Base-by-base conservation (phyloP, 225 moss, liverwort and hornwort species). In the Bryoerythrophyllum caledonicum region DNA sequence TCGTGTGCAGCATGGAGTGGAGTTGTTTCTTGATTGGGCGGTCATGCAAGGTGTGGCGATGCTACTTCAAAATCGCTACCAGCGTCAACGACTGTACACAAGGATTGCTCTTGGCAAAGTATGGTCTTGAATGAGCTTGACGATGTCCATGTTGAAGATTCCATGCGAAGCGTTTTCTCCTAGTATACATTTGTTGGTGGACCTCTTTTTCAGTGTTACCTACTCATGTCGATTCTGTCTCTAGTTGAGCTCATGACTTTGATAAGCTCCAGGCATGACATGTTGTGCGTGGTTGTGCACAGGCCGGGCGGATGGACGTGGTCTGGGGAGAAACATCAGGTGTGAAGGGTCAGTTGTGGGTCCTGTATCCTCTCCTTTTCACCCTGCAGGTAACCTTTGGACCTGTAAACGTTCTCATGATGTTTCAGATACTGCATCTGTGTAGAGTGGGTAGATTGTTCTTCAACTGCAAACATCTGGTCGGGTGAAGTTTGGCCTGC, bases 71-170 rank as follows among this genome's bases (percentile, higher is more conserved):
- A 96, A 96, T 74, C 91, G 94, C n/a, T 96, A 96, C 78, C 96
- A 96, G 82, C 89, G 96, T 69, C 90, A 92, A 80, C 92, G 96
- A 63, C 81, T 96, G 10, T 96, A 96, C 71, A 96, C 96, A 32
- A 86, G 96, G 64, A 96, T 96, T 74, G 96, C 96, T 55, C 88
- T 96, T n/a, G 96, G 94, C 82, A 96, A 96, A 92, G 96, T 92
- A 60, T 74, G 32, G 24, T 20, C 23, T 76, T 24, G 17, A 44
- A 55, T 71, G 71, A 71, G 30, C 17, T 66, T 17, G 76, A 59
- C 43, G 32, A 32, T 32, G 23, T 44, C 8, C 32, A 44, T 46
- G 5, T 43, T 6, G 56, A 75, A 57, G n/a, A 8, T 27, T 24
- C 48, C 6, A 59, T 40, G 34, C 48, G 10, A 58, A 54, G 16